Evolutionary conservation across 306 rosid genomes (phyloP), one percentile per base, ranked within the genome.

Genomic region (Mimosa bimucronata): DNA sequence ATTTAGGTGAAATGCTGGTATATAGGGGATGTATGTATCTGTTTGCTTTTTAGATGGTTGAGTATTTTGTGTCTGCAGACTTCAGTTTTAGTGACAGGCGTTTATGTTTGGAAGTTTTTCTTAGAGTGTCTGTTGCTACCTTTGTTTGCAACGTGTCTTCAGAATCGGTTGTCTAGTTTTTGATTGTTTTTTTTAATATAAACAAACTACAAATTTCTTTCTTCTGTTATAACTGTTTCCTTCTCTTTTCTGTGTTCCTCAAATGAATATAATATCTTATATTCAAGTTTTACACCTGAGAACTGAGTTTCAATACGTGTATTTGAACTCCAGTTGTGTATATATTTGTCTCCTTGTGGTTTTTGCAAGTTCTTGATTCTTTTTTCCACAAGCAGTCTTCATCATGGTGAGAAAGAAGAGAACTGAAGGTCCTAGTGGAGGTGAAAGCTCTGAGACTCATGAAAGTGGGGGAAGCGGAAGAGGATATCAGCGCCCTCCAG

Each of bases 341-440:
- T 41, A 0, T 71, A 28, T 66, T 28, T 57, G 53, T 61, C 13
- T n/a, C 57, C 48, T 2, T 40, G 61, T 15, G 15, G 40, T 52
- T 40, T 29, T 38, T 42, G 6, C 10, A 68, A 12, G 37, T 29
- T 48, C 4, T 50, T 23, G 42, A 3, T 66, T 18, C 9, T 66
- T 40, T 57, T 1, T 75, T 10, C 52, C 61, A 1, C 50, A 34
- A 34, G 38, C 38, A 71, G 97, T 75, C 13, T 75, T 79, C 74
- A 48, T 77, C 46, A 96, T 96, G 98, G 92, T 81, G 41, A 93
- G 91, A 76, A 96, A 96, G 89, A 91, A 48, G 82, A 87, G 92
- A 84, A 83, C 97, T 13, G 99, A 93, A 60, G 77, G 67, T 71
- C 84, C 97, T 0, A 30, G 87, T 55, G 94, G 86, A 26, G 88